Percentiles rank a stretch among this genome's conserved stretches.
phyloP scores from a whole-genome alignment of 441 rosid genomes.

The Populus hybrid region DNA sequence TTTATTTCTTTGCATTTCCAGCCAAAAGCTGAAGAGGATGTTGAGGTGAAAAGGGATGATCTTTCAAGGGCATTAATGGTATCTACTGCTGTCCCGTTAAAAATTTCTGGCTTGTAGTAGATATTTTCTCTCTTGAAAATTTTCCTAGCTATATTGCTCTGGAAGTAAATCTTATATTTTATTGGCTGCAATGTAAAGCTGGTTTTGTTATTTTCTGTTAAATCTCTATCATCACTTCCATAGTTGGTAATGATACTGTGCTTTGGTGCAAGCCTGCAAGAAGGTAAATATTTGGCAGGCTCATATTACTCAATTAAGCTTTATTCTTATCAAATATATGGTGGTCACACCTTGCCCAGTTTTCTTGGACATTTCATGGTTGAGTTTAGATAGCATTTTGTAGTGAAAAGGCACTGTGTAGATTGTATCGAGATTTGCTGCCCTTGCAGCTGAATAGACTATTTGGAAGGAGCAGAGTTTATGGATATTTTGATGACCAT shows the following conservation, averaged over 20 bases:
- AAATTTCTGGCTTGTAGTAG: constrained; percentile 10
- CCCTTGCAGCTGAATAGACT: no score
- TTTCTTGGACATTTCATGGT: no score
- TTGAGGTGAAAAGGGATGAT: constrained; percentile 60
- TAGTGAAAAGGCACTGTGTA: no score
- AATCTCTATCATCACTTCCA: background rate
- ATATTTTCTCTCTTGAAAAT: background rate
- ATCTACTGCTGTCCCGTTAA: constrained; percentile 22
- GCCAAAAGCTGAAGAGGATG: constrained; percentile 55
- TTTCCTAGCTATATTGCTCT: background rate
- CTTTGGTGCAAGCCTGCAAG: background rate
- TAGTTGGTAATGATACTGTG: background rate
- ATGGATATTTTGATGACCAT: no score
- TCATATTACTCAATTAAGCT: no score
- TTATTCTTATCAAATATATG: no score
- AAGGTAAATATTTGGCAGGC: no score
- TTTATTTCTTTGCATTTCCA: constrained; percentile 26
- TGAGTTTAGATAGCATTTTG: no score
- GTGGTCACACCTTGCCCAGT: no score
- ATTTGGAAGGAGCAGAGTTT: no score
- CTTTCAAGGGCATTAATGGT: constrained; percentile 81
- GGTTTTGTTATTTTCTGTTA: background rate
- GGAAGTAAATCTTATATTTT: background rate
- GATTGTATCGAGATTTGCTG: no score
- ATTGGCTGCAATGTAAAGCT: background rate